Evolutionary conservation across 768 basidiomycete genomes (phyloP).

Genomic region (Baorangia bicolor): DNA sequence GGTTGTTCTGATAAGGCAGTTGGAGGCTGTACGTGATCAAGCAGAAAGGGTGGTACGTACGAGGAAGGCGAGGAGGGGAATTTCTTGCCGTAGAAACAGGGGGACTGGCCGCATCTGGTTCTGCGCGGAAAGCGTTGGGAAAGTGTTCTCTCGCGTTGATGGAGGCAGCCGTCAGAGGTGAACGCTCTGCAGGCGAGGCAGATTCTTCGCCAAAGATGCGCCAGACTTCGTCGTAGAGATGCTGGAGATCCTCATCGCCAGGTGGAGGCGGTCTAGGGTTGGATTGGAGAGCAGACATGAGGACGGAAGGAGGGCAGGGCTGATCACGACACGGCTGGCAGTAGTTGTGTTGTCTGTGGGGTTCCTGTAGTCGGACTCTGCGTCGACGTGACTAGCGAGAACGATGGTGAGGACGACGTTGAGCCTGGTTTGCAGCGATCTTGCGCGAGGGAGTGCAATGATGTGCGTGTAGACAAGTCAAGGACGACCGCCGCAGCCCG

Average conservation of each 20-base stretch:
- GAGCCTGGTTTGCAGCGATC: not conserved
- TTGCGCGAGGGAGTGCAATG: not conserved
- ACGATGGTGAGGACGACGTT: not conserved
- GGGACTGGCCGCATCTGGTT: constrained; percentile 14
- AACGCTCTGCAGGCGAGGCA: constrained; percentile 31
- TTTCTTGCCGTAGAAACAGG: constrained; percentile 11
- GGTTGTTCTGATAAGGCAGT: constrained; percentile 11
- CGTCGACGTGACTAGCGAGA: not conserved
- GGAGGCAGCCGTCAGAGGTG: constrained; percentile 17
- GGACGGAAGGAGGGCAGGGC: constrained; percentile 2
- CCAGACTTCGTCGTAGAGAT: constrained; percentile 75
- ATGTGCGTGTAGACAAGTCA: not conserved
- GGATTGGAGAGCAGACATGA: constrained; percentile 39
- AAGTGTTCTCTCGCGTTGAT: constrained; percentile 20
- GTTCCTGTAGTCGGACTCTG: not conserved
- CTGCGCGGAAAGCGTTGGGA: constrained; percentile 20
- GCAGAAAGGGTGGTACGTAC: constrained; percentile 15
- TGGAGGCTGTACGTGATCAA: not conserved
- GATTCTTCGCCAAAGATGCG: constrained; percentile 58
- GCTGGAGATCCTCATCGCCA: constrained; percentile 69
- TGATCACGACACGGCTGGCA: constrained; percentile 5
- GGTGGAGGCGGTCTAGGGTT: constrained; percentile 41
- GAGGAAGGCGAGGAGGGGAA: constrained; percentile 21
- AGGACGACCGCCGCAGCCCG: not conserved
- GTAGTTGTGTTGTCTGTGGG: not conserved